Evolutionary conservation across 768 basidiomycete genomes (phyloP).

Genomic region (Tricholomella constricta): DNA sequence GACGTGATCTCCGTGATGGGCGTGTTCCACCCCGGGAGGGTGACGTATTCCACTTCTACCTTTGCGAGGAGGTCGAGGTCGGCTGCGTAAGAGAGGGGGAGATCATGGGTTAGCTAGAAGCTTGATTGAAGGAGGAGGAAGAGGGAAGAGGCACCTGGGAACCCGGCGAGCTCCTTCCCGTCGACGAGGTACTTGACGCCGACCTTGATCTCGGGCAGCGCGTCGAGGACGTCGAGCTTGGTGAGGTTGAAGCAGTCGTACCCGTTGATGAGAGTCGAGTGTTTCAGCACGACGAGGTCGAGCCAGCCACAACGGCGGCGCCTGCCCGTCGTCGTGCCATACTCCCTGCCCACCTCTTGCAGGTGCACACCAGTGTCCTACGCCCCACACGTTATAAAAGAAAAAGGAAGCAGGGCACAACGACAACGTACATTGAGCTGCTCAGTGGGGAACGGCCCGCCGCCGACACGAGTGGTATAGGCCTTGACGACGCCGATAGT

Average conservation of each 20-base stretch:
- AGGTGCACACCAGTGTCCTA: constrained; percentile 83
- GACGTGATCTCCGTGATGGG: constrained; percentile 64
- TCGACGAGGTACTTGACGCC: constrained; percentile 79
- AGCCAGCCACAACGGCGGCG: constrained; percentile 96
- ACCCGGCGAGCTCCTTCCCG: constrained; percentile 76
- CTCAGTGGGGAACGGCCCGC: constrained; percentile 97
- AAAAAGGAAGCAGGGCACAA: not conserved
- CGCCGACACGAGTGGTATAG: constrained; percentile 98
- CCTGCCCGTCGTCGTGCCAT: constrained; percentile 90
- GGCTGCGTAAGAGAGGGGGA: constrained; percentile 44
- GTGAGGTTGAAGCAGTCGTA: constrained; percentile 94
- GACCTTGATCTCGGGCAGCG: constrained; percentile 84
- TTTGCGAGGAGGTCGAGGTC: constrained; percentile 79
- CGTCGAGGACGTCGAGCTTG: constrained; percentile 92
- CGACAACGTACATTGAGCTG: constrained; percentile 71
- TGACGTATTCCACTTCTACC: constrained; percentile 86
- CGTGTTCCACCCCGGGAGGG: constrained; percentile 88
- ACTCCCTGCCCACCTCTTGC: constrained; percentile 93
- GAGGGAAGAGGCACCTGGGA: constrained; percentile 69
- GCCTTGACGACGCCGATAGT: constrained; percentile 95
- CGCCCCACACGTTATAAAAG: not conserved
- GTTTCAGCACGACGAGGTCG: constrained; percentile 91
- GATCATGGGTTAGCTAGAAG: too few relatives aligned
- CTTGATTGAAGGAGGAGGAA: not conserved
- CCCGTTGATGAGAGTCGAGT: constrained; percentile 93